A percentile compares a stretch with the other conserved stretches of the same genome.
phyloP scores from a whole-genome alignment of 495 filamentous ascomycete genomes.

The Tuber magnatum region DNA sequence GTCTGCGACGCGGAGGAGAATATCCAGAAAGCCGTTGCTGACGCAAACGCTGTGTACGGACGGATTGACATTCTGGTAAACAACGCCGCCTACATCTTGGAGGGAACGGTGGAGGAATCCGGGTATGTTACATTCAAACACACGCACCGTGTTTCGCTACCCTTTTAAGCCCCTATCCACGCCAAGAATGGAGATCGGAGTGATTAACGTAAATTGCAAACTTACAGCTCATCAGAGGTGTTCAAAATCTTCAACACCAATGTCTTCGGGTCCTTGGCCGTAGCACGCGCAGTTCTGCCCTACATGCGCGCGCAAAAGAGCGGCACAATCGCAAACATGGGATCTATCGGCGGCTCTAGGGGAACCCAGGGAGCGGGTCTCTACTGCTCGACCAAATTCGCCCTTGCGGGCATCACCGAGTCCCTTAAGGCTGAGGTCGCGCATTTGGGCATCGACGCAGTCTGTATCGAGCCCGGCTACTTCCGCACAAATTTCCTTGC shows the following conservation, averaged over 20 bases:
- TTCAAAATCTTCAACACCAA: slow-evolving; percentile 45
- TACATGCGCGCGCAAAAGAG: slow-evolving; percentile 45
- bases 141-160: background rate
- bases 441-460: slow-evolving; percentile 46
- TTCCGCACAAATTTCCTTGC: slow-evolving; percentile 39
- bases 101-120: slow-evolving; percentile 47
- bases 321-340: slow-evolving; percentile 46
- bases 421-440: slow-evolving; percentile 44
- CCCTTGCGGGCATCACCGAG: slow-evolving; percentile 45
- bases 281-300: slow-evolving; percentile 48
- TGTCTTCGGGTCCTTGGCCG: slow-evolving; percentile 45
- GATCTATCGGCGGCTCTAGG: slow-evolving; percentile 37
- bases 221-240: slow-evolving; percentile 38
- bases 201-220: background rate
- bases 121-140: slow-evolving; percentile 26
- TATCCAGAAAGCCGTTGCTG: slow-evolving; percentile 40
- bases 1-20: slow-evolving; percentile 33
- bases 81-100: slow-evolving; percentile 47
- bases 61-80: slow-evolving; percentile 50
- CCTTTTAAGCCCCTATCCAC: background rate
- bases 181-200: slow-evolving; percentile 9
- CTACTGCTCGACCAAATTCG: slow-evolving; percentile 49
- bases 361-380: slow-evolving; percentile 35
- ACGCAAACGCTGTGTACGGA: slow-evolving; percentile 42
- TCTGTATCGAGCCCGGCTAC: slow-evolving; percentile 48